A percentile compares a stretch with the other conserved stretches of the same genome.
phyloP scores from a whole-genome alignment of 352 stramenopile species.

The Pythium aristosporum region DNA sequence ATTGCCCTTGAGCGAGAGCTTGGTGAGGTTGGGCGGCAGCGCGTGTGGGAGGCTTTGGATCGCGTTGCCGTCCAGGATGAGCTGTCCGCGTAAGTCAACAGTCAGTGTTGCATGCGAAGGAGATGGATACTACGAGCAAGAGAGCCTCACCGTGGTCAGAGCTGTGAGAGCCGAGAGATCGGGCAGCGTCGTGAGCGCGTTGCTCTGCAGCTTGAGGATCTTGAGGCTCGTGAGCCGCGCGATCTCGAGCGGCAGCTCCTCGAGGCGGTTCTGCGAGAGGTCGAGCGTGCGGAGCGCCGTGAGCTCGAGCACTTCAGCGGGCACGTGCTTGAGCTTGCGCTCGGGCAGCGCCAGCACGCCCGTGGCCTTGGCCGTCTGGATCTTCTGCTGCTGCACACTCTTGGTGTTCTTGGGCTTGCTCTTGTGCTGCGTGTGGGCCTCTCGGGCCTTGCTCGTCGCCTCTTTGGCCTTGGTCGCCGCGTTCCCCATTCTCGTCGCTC shows the following conservation, averaged over 20 bases:
- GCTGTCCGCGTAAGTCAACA: conserved; percentile 25
- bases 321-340: conserved; percentile 78
- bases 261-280: conserved; percentile 66
- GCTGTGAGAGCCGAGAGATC: conserved; percentile 64
- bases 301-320: conserved; percentile 51
- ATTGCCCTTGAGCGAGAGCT: conserved; percentile 76
- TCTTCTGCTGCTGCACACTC: conserved; percentile 77
- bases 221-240: conserved; percentile 50
- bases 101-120: not conserved
- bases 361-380: conserved; percentile 54
- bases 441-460: conserved; percentile 55
- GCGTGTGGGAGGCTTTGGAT: conserved; percentile 49
- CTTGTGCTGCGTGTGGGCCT: conserved; percentile 65
- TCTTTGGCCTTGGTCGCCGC: conserved; percentile 65
- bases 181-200: conserved; percentile 54
- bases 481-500: conserved; percentile 49
- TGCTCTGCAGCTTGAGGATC: conserved; percentile 72
- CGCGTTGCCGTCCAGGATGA: conserved; percentile 76
- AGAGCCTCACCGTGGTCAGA: conserved; percentile 53
- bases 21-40: conserved; percentile 70
- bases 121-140: not conserved
- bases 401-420: conserved; percentile 83
- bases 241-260: conserved; percentile 44
- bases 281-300: conserved; percentile 64
- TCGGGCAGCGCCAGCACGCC: conserved; percentile 69